These are phyloP conservation scores for Malassezia arunalokei DNA, from an alignment of 1,284 basidiomycete species.

Conservation along the genomic window DNA sequence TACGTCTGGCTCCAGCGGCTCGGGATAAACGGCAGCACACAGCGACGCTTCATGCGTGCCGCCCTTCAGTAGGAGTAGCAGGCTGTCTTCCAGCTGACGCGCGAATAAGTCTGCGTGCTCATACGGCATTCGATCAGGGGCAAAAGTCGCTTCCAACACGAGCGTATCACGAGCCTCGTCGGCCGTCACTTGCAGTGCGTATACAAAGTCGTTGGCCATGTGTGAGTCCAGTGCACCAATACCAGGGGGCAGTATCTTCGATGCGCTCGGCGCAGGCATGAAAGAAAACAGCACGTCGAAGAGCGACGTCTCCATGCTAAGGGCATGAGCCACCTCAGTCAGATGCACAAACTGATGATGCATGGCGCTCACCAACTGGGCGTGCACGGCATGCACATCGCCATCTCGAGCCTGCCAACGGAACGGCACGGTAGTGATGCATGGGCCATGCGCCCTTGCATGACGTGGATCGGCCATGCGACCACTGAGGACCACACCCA, in stretches of 20 bases:
- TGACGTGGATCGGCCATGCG: conserved; percentile 19
- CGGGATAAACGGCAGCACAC: conserved; percentile 7
- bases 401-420: conserved; percentile 8
- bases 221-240: conserved; percentile 13
- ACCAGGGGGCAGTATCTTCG: background rate
- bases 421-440: conserved; percentile 36
- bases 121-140: conserved; percentile 16
- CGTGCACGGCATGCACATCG: conserved; percentile 8
- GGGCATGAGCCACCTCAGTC: conserved; percentile 24
- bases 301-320: conserved; percentile 17
- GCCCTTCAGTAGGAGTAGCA: conserved; percentile 1
- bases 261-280: conserved; percentile 13
- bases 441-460: conserved; percentile 33
- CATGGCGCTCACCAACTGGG: conserved; percentile 11
- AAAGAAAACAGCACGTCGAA: conserved; percentile 37
- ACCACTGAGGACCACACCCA: conserved; percentile 37
- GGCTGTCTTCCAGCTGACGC: conserved; percentile 19
- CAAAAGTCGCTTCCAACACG: conserved; percentile 21
- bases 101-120: conserved; percentile 26
- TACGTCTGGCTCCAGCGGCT: background rate
- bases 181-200: conserved; percentile 30
- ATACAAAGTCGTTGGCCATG: conserved; percentile 30
- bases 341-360: conserved; percentile 32
- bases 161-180: conserved; percentile 14
- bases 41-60: background rate